Evolutionary conservation across 2,329 filamentous ascomycete species (phyloP), one percentile per base, ranked within the genome.

Genomic region (Phaeosphaeriaceae sp.): DNA sequence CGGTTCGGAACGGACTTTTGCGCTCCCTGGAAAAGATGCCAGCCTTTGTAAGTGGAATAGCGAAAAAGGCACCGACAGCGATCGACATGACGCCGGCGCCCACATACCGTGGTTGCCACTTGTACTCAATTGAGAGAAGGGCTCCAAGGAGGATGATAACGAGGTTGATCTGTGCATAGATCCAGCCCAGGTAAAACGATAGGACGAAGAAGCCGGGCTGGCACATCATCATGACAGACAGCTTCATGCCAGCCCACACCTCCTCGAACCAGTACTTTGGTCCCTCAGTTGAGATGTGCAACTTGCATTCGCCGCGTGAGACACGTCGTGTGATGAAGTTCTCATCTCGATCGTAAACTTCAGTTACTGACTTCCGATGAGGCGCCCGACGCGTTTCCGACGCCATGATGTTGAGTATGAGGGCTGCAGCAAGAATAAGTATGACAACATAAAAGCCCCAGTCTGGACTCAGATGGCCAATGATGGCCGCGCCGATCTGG

Each of bases 371-470:
- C 60, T 86, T 84, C 54, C 90, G 85, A 75, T 87, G 91, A 7
- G 87, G 84, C 13, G 89, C 88, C 3, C 88, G 85, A 60, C 91
- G 83, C 22, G 90, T 89, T 72, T 93, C 91, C 0, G 91, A 91
- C 20, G 86, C 86, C 40, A 91, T 73, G 10, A 92, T 86, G 61
- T 92, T 92, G 46, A 93, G 79, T 2, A 92, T 68, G 15, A 93
- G 79, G 7, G 90, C 86, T 24, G 84, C 76, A 2, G 87, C 87
- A 47, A 91, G 82, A 40, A 92, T 78, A 25, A 90, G 84, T 58
- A 92, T 88, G 58, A 88, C 87, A 70, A 92, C 79, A 73, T 92
- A 92, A 73, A 93, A 91, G 0, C 91, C 91, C 89, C 89, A 93
- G 1, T 85, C 84, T 1, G 91, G 89, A 52, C 84, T 83, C 33